Conservation (phyloP, 2,329 filamentous ascomycete genomes). For the Mollisiaceae sp. region DNA sequence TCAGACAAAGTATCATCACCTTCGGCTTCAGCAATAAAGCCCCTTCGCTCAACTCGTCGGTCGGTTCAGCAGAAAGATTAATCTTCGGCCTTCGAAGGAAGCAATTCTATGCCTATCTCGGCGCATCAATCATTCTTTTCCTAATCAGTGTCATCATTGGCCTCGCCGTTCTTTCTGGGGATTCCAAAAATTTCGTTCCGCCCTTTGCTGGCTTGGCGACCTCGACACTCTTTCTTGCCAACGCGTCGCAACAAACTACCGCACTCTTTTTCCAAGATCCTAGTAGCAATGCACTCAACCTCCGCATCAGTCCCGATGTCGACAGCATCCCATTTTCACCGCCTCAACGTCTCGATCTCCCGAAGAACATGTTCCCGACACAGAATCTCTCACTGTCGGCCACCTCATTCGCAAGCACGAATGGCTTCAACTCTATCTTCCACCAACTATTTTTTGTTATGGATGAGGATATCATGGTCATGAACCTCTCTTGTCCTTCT, state of each 20-base stretch:
- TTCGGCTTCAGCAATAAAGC: constrained; percentile 6
- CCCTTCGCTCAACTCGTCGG: neutral
- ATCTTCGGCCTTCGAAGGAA: constrained; percentile 12
- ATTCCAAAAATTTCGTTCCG: constrained; percentile 1
- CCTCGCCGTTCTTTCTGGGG: neutral
- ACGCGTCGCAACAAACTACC: constrained; percentile 7
- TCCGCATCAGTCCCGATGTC: constrained; percentile 11
- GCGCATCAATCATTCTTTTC: constrained; percentile 3
- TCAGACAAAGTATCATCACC: neutral
- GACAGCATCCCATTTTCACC: constrained; percentile 7
- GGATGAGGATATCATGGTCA: constrained; percentile 4
- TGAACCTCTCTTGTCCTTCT: constrained; percentile 14
- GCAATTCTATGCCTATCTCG: constrained; percentile 6
- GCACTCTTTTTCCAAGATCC: constrained; percentile 16
- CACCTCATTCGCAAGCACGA: constrained; percentile 9
- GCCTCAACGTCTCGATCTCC: constrained; percentile 7
- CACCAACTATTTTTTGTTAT: constrained; percentile 19
- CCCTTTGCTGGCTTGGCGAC: constrained; percentile 8
- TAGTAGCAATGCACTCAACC: neutral
- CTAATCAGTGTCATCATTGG: constrained; percentile 7
- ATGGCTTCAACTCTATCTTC: constrained; percentile 10
- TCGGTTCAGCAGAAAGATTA: neutral
- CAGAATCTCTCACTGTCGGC: constrained; percentile 15
- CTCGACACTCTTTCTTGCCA: constrained; percentile 11
- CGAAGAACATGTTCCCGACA: neutral